These are phyloP conservation scores for Naumovozyma baii DNA, from an alignment of 805 yeast species.

Conservation along the genomic window DNA sequence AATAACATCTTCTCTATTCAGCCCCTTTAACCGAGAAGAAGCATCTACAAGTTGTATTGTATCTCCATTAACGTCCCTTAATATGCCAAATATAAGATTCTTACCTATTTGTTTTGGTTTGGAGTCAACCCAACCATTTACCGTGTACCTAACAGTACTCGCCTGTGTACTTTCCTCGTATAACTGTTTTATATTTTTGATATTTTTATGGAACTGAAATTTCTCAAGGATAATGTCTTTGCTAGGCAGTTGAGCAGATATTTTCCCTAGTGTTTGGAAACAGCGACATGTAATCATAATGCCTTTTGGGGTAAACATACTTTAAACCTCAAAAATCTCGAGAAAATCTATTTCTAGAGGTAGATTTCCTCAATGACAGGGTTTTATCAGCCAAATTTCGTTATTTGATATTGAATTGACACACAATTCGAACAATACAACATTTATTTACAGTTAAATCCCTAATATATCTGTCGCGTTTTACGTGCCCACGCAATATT, in stretches of 20 bases:
- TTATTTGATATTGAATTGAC: too few relatives aligned
- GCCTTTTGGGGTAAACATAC: not conserved
- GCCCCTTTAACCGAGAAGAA: slow-evolving; percentile 33
- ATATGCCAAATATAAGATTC: slow-evolving; percentile 54
- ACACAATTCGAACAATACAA: too few relatives aligned
- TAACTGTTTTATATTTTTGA: not conserved
- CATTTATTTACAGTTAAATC: not conserved
- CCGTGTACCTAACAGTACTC: slow-evolving; percentile 4
- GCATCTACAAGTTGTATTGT: slow-evolving; percentile 47
- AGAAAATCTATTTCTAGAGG: too few relatives aligned
- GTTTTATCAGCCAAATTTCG: too few relatives aligned
- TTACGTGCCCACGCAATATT: not conserved
- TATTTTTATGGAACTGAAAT: not conserved
- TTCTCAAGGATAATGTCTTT: not conserved
- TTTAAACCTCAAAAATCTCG: too few relatives aligned
- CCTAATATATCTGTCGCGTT: not conserved
- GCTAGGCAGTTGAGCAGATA: not conserved
- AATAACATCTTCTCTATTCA: slow-evolving; percentile 69
- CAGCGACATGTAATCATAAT: not conserved
- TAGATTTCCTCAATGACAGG: too few relatives aligned
- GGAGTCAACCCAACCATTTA: slow-evolving; percentile 79
- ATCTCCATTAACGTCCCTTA: slow-evolving; percentile 68
- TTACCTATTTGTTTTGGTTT: slow-evolving; percentile 65
- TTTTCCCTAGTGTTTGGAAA: not conserved
- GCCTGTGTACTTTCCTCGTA: slow-evolving; percentile 6